Evolutionary conservation across 306 rosid genomes (phyloP), one percentile per base, ranked within the genome.

Genomic region (Citrullus amarus): DNA sequence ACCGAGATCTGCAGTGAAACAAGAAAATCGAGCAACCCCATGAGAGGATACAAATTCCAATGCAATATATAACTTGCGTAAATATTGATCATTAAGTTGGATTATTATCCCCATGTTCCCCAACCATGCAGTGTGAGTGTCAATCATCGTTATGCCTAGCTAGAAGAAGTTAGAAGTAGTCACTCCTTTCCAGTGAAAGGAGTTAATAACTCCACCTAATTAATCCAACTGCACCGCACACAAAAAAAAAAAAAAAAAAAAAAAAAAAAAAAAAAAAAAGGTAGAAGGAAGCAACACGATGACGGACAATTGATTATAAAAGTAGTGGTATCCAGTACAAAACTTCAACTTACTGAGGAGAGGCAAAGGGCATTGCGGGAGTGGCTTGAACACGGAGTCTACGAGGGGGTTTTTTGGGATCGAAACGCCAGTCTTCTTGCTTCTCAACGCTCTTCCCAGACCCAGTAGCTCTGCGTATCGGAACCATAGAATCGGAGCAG

Each of bases 301-400:
- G 30, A 3, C 38, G 13, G 48, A 20, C 2, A 43, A 68, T 12
- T 5, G 30, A 68, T 41, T 4, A 11, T 2, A 60, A 54, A 50
- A 43, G 70, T 10, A 15, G 28, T 12, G 32, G 8, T 15, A 16
- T 22, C 16, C 53, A 77, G 80, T 17, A 44, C 6, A 77, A 18
- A 44, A 18, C 9, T 77, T 12, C 1, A 58, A 82, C 90, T 41
- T 84, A 90, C 97, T 82, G 90, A 66, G 93, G 81, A 85, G 98
- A 93, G 48, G 95, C 85, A 79, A 94, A 94, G 18, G 96, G 92
- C 91, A 89, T 85, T 85, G 92, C 90, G 70, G 96, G 86, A 3
- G 93, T 85, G 43, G 93, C 87, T 54, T 85, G 96, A 69, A 82
- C 79, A 67, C 97, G 89, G 39, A 85, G 86, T 83, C 93, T 80